Base-by-base conservation (phyloP, 805 yeast genomes). In the Diddensiella caesifluorescens region DNA sequence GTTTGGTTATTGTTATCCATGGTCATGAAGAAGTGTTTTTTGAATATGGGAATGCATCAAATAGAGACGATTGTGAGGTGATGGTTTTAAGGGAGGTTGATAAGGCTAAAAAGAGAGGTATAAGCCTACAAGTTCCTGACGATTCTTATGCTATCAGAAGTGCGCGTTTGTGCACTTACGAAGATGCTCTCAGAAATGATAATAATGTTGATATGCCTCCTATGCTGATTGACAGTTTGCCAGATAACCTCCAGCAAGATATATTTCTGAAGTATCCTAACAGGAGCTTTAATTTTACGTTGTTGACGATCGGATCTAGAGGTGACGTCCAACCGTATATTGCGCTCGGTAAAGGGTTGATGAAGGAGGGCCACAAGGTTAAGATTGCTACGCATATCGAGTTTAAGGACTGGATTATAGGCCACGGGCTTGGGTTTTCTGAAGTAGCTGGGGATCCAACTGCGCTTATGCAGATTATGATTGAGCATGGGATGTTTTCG, bases 301-400 rank as follows among this genome's bases (percentile, higher is more conserved):
- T 87, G 36, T 62, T 90, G 44, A 90, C 97, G 0, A 90, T 90
- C 53, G 97, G 97, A 0, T 87, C 96, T 0, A 71, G 97, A 45
- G 97, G 97, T 25, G 97, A 90, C 62, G 97, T 90, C 4, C 97
- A 90, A 62, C 97, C 97, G 0, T 90, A 88, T 59, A 83, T 90
- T 50, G 90, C 97, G 0, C 63, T 90, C n/a, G 92, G 86, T 0
- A 77, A 79, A 50, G 95, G 89, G 0, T 67, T 90, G 32, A 61
- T 77, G 35, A 68, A 66, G 19, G 96, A 90, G 51, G 97, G 97
- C 0, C 97, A 90, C 57, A 61, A 63, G 15, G 95, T 86, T 1
- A 78, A 79, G 21, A 89, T 90, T 44, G 94, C 90, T 0, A 83
- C 96, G 0, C 97, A 90, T 61, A 55, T 53, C 0, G 97, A 90